Evolutionary conservation across 1,284 basidiomycete species (phyloP).

Genomic region (Austropuccinia psidii): DNA sequence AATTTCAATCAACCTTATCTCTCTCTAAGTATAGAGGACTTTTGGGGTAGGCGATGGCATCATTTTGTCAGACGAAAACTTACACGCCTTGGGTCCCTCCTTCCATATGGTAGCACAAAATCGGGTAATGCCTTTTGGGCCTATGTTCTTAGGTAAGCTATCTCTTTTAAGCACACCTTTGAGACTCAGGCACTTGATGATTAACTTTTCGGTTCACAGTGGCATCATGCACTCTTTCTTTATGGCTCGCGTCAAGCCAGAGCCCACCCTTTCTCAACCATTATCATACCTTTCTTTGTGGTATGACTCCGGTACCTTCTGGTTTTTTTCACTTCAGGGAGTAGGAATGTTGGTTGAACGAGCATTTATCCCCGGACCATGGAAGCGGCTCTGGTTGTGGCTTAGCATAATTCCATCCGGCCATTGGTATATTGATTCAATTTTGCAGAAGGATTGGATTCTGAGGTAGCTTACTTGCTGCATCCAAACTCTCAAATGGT

Average conservation of each 20-base stretch:
- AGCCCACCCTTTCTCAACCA: not conserved
- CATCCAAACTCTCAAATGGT: too few species aligned
- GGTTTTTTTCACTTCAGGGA: conserved; percentile 7
- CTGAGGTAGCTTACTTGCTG: too few species aligned
- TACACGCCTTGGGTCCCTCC: not conserved
- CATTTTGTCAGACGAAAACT: not conserved
- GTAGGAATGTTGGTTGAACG: not conserved
- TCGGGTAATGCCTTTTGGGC: not conserved
- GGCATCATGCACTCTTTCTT: conserved; percentile 16
- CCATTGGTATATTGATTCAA: not conserved
- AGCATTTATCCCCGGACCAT: not conserved
- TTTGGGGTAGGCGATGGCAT: conserved; percentile 7
- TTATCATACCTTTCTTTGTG: not conserved
- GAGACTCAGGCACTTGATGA: too few species aligned
- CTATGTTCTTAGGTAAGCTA: conserved; percentile 1
- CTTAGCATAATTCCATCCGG: not conserved
- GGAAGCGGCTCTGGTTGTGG: not conserved
- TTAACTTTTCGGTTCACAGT: too few species aligned
- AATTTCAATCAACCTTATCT: conserved; percentile 3
- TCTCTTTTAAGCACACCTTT: not conserved
- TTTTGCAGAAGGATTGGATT: not conserved
- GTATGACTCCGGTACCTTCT: not conserved
- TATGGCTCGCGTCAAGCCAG: not conserved
- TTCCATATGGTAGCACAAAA: not conserved
- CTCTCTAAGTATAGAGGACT: not conserved